Base-by-base conservation (phyloP, 2,329 filamentous ascomycete genomes). In the Pezicula radicicola region DNA sequence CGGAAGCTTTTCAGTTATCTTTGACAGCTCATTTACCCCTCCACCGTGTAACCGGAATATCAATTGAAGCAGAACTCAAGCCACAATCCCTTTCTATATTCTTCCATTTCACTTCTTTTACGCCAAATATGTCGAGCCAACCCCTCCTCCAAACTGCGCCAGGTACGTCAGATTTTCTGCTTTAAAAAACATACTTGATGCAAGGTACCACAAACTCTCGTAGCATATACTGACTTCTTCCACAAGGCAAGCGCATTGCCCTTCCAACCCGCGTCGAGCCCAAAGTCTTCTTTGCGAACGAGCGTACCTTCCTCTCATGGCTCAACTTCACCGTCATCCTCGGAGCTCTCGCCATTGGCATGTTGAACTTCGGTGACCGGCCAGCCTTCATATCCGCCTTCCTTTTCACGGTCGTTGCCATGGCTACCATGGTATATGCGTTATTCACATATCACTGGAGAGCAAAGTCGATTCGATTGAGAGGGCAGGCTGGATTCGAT, bases 231-330 rank as follows among this genome's bases (percentile, higher is more conserved):
- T 58, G 51, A 60, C 43, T 37, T 46, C 15, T 46, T 33, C 6
- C 40, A 30, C 18, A 21, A 96, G 93, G 93, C 81, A 99, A 99
- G 78, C 91, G 93, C 69, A 97, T 99, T 70, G 93, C 94, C 66
- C 90, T 99, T 59, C 94, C 94, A 52, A 97, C 93, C 55, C 91
- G 94, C 62, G 93, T 99, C 73, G 94, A 99, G 74, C 94, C 94
- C 65, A 99, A 99, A 76, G 94, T 99, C 78, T 99, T 97, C 84
- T 99, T 99, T 80, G 94, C 94, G 75, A 99, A 99, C 80, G 94
- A 99, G 77, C 91, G 94, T 58, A 99, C 94, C 58, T 99, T 99
- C 72, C 85, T 99, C 67, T 96, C 91, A 73, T 99, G 94, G 94
- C 89, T 99, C 68, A 99, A 99, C 82, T 97, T 97, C 80, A 96